phyloP scores from a whole-genome alignment of 2,329 filamentous ascomycete genomes.

The Beauveria asiatica region DNA sequence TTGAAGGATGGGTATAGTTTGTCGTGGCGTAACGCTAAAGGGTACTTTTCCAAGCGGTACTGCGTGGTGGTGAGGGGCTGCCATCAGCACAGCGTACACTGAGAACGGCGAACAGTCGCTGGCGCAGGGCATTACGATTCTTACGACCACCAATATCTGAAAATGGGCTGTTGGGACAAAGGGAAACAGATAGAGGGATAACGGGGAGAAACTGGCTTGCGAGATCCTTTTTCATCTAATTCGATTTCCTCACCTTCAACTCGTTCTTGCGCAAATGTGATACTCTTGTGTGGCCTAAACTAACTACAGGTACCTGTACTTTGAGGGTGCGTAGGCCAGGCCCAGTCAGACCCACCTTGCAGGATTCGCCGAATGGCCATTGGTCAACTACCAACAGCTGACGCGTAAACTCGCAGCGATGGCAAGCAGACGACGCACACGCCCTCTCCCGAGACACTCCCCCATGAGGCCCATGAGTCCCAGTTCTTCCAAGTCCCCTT shows the following conservation, averaged over 20 bases:
- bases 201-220: too few relatives aligned
- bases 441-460: slow-evolving; percentile 13
- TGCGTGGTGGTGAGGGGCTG: background rate
- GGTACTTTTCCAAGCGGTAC: background rate
- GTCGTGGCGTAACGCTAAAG: background rate
- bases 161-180: too few relatives aligned
- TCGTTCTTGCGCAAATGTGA: too few relatives aligned
- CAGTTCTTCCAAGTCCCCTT: slow-evolving; percentile 3
- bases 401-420: slow-evolving; percentile 21
- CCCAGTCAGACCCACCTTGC: slow-evolving; percentile 1
- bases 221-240: background rate
- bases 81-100: background rate
- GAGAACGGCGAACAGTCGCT: background rate
- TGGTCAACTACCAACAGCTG: slow-evolving; percentile 21
- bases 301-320: slow-evolving; percentile 8
- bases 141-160: too few relatives aligned
- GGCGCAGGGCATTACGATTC: background rate
- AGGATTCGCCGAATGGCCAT: slow-evolving; percentile 13
- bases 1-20: slow-evolving; percentile 11
- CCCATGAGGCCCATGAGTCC: too few relatives aligned
- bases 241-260: background rate
- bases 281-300: too few relatives aligned
- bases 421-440: slow-evolving; percentile 12
- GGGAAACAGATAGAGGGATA: too few relatives aligned
- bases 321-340: slow-evolving; percentile 11